Evolutionary conservation across 495 filamentous ascomycete genomes (phyloP).

Genomic region (Aspergillus panamensis): DNA sequence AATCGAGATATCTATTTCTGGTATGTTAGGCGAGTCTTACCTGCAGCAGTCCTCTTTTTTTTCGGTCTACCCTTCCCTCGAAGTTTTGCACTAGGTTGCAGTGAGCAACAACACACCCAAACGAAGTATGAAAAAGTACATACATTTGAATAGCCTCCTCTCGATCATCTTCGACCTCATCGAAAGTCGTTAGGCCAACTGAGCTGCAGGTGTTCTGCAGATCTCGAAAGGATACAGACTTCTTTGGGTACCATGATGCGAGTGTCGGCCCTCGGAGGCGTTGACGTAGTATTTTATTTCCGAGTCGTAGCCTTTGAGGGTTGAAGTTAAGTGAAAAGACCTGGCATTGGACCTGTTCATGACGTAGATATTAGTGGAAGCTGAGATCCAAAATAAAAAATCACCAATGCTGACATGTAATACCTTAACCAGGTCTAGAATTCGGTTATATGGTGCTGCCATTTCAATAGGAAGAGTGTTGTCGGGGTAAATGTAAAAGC

Average conservation of each 20-base stretch:
- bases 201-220: slow-evolving; percentile 51
- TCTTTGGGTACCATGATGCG: slow-evolving; percentile 81
- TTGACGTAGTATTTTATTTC: slow-evolving; percentile 85
- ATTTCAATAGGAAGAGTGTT: slow-evolving; percentile 40
- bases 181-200: slow-evolving; percentile 58
- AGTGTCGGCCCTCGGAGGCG: slow-evolving; percentile 74
- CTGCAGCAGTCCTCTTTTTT: slow-evolving; percentile 73
- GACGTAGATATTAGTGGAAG: neutral
- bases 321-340: slow-evolving; percentile 92
- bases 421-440: slow-evolving; percentile 80
- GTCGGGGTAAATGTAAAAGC: neutral
- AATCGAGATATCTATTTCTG: neutral
- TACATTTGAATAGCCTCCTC: slow-evolving; percentile 70
- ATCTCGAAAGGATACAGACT: slow-evolving; percentile 64
- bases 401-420: neutral
- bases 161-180: slow-evolving; percentile 75
- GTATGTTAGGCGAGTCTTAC: slow-evolving; percentile 39
- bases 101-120: slow-evolving; percentile 5
- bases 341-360: slow-evolving; percentile 71
- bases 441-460: slow-evolving; percentile 66
- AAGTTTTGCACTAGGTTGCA: slow-evolving; percentile 54
- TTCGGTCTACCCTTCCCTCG: slow-evolving; percentile 88
- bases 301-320: slow-evolving; percentile 70
- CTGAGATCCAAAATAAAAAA: neutral
- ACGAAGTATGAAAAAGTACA: slow-evolving; percentile 12